Conservation (phyloP, 139 green algal genomes). For the Tetraselmis striata region DNA sequence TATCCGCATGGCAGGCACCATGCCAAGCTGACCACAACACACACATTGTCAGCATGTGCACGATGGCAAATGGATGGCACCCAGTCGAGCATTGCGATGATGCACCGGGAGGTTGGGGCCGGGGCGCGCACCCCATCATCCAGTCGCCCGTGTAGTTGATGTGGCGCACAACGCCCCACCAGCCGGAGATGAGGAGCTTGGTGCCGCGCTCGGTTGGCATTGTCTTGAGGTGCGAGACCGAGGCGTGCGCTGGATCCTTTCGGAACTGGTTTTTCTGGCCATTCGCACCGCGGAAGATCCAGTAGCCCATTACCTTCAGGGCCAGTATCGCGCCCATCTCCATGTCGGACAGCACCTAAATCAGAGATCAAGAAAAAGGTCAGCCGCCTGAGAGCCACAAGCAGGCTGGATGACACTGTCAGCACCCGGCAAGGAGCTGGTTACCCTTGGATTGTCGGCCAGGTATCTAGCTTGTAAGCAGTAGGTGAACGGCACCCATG, state of each 20-base stretch:
- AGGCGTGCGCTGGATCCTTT: conserved; percentile 55
- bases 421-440: background rate
- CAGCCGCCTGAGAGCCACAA: background rate
- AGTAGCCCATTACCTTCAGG: conserved; percentile 79
- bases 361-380: conserved; percentile 16
- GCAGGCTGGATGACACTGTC: background rate
- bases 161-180: conserved; percentile 86
- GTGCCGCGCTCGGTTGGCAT: conserved; percentile 76
- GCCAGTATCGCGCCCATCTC: conserved; percentile 39
- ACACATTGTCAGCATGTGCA: background rate
- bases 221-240: conserved; percentile 66
- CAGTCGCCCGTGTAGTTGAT: conserved; percentile 95
- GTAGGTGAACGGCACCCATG: conserved; percentile 97
- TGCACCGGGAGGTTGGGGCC: too few species aligned
- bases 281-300: conserved; percentile 90
- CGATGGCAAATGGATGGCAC: background rate
- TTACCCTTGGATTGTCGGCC: conserved; percentile 50
- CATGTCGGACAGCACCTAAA: conserved; percentile 25
- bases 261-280: conserved; percentile 89
- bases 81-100: background rate
- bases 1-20: conserved; percentile 92
- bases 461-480: conserved; percentile 74
- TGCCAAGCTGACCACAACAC: conserved; percentile 38
- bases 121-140: conserved; percentile 67
- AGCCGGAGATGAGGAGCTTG: conserved; percentile 77